Percentiles rank a stretch among this genome's conserved stretches.
Evolutionary conservation across 192 early-diverging fungal species (phyloP).

Genomic region (Backusella mclennaniae): DNA sequence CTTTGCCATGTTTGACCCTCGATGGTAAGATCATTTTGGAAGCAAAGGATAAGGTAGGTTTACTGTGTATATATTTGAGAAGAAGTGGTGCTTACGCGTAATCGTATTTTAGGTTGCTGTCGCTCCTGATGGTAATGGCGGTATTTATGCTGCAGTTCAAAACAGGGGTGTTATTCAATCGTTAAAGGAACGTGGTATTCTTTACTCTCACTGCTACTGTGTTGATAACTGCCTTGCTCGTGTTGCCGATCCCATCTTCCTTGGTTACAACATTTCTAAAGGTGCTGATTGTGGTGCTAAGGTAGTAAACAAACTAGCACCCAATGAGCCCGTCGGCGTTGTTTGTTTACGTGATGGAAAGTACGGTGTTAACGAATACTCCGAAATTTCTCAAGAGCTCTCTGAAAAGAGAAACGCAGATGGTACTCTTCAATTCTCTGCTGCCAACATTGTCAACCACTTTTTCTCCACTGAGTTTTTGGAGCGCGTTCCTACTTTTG

Average conservation of each 20-base stretch:
- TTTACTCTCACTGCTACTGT: constrained; percentile 93
- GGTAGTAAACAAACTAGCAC: constrained; percentile 84
- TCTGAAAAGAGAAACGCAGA: constrained; percentile 65
- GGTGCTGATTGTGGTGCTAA: constrained; percentile 95
- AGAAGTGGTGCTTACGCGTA: background rate
- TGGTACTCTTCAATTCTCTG: constrained; percentile 79
- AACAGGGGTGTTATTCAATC: constrained; percentile 78
- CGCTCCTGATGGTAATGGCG: constrained; percentile 90
- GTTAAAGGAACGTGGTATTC: constrained; percentile 78
- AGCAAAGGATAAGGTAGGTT: constrained; percentile 51
- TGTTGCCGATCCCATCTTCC: constrained; percentile 94
- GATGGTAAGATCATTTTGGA: constrained; percentile 97
- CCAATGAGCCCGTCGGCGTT: constrained; percentile 93
- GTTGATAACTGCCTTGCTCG: constrained; percentile 98
- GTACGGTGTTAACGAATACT: constrained; percentile 94
- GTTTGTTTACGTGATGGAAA: constrained; percentile 85
- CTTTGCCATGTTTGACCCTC: constrained; percentile 85
- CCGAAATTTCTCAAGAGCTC: constrained; percentile 81
- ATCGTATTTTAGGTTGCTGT: constrained; percentile 57
- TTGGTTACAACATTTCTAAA: constrained; percentile 89
- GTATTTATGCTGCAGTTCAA: constrained; percentile 92
- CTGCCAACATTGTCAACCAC: constrained; percentile 99
- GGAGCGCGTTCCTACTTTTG: constrained; percentile 79
- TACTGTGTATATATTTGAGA: background rate
- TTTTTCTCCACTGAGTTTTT: constrained; percentile 95